Evolutionary conservation across 129 eudicot species (phyloP).

Genomic region (Rutidosis leptorrhynchoides): DNA sequence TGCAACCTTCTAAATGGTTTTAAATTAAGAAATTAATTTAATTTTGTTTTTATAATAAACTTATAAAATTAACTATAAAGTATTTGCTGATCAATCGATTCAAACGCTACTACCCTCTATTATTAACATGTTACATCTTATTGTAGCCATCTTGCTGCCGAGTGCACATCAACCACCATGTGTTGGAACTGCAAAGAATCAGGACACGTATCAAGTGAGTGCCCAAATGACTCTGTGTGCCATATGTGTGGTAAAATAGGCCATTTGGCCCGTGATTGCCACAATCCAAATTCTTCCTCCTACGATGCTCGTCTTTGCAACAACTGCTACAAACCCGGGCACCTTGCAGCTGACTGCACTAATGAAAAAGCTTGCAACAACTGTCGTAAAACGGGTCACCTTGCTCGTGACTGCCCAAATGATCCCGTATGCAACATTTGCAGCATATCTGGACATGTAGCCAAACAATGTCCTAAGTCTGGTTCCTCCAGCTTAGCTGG

Average conservation of each 20-base stretch:
- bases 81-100: background rate
- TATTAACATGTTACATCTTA: conserved; percentile 22
- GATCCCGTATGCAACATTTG: conserved; percentile 63
- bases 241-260: conserved; percentile 60
- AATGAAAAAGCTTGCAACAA: conserved; percentile 74
- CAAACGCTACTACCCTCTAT: no score
- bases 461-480: conserved; percentile 54
- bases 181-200: conserved; percentile 75
- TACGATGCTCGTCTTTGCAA: conserved; percentile 57
- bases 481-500: conserved; percentile 13
- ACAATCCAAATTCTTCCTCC: conserved; percentile 38
- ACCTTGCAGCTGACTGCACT: conserved; percentile 58
- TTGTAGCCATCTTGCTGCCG: conserved; percentile 54
- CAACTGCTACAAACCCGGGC: conserved; percentile 66
- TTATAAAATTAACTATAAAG: background rate
- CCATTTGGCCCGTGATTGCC: conserved; percentile 61
- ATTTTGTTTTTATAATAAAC: background rate
- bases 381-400: conserved; percentile 66
- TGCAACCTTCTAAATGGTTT: background rate
- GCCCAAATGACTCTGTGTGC: conserved; percentile 56
- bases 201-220: conserved; percentile 58
- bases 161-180: conserved; percentile 63
- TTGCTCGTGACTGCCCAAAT: conserved; percentile 56
- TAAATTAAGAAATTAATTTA: background rate
- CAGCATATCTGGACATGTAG: conserved; percentile 59